Conservation (phyloP, 768 basidiomycete genomes). For the Galerina sulciceps region DNA sequence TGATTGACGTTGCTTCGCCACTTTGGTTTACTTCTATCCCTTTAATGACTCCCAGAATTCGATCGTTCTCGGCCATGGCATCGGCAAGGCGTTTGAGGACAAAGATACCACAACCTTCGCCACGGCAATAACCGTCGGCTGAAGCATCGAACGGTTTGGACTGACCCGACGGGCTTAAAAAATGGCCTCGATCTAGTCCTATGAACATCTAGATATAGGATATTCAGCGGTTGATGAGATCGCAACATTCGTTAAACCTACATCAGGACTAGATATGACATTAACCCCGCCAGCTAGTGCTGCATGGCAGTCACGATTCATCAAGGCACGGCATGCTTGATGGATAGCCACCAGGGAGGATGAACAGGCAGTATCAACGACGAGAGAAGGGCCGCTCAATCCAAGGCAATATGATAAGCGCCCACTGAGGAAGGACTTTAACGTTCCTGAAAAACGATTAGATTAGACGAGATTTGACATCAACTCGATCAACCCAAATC, state of each 20-base stretch:
- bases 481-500: constrained; percentile 15
- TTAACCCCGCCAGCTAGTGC: constrained; percentile 81
- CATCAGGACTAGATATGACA: constrained; percentile 70
- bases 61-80: constrained; percentile 68
- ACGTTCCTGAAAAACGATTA: constrained; percentile 51
- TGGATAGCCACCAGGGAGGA: constrained; percentile 71
- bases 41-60: constrained; percentile 69
- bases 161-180: constrained; percentile 67
- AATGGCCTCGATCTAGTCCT: constrained; percentile 71
- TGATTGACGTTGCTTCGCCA: constrained; percentile 68
- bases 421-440: constrained; percentile 71
- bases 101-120: constrained; percentile 74
- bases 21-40: constrained; percentile 77
- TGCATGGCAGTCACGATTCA: constrained; percentile 65
- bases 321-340: constrained; percentile 68
- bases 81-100: constrained; percentile 73
- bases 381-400: constrained; percentile 71
- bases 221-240: not conserved
- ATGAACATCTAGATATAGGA: constrained; percentile 58
- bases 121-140: constrained; percentile 75
- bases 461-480: too few species aligned
- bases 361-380: constrained; percentile 78
- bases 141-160: constrained; percentile 73
- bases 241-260: constrained; percentile 34
- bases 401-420: constrained; percentile 72